phyloP scores from a whole-genome alignment of 1,139 yeast genomes.

The Candida tropicalis region DNA sequence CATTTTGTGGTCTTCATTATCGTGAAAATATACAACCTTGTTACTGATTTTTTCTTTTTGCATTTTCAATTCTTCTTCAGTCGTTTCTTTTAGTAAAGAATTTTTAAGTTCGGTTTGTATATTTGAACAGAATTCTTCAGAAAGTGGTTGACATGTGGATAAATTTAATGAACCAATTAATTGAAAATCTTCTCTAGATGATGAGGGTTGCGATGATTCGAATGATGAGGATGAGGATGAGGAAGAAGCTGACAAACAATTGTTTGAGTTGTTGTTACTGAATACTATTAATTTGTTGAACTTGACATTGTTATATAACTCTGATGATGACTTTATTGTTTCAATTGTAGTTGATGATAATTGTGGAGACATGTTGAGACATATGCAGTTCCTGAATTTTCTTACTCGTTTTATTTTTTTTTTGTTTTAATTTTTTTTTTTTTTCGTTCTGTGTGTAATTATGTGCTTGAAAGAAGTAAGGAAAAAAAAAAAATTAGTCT shows the following conservation, averaged over 20 bases:
- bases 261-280: neutral
- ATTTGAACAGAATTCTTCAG: neutral
- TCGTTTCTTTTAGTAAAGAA: neutral
- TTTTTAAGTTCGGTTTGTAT: neutral
- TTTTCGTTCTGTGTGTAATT: too few relatives aligned
- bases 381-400: neutral
- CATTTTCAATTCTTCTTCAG: neutral
- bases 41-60: neutral
- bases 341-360: conserved; percentile 2
- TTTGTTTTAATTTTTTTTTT: neutral
- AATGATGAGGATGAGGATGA: neutral
- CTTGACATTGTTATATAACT: neutral
- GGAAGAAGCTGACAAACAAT: neutral
- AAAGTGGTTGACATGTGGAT: conserved; percentile 6
- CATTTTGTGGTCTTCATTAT: neutral
- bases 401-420: neutral
- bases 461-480: too few relatives aligned
- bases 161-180: conserved; percentile 2
- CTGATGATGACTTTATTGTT: neutral
- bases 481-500: too few relatives aligned
- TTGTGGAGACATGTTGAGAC: neutral
- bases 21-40: neutral
- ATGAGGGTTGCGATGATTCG: neutral
- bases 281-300: neutral
- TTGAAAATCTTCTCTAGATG: conserved; percentile 5